Evolutionary conservation across 371 early-diverging fungal species (phyloP).

Genomic region (Coemansia sp.): DNA sequence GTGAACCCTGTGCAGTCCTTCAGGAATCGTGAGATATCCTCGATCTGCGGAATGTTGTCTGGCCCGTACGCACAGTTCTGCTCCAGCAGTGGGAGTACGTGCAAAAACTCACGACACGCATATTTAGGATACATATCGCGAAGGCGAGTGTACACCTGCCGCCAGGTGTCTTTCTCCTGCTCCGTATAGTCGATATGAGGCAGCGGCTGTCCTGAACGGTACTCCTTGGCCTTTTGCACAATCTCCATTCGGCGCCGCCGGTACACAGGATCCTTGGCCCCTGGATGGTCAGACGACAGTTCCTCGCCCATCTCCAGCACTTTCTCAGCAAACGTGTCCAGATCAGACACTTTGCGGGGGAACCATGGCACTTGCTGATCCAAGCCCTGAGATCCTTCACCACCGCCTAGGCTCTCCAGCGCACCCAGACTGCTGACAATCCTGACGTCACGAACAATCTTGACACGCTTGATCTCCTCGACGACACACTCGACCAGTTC

Average conservation of each 20-base stretch:
- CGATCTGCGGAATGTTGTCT: constrained; percentile 88
- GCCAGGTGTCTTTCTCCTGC: constrained; percentile 85
- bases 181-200: constrained; percentile 85
- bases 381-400: constrained; percentile 1
- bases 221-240: constrained; percentile 76
- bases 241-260: constrained; percentile 85
- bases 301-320: constrained; percentile 92
- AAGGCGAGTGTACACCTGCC: constrained; percentile 76
- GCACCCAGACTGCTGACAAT: constrained; percentile 21
- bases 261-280: constrained; percentile 85
- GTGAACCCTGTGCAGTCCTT: constrained; percentile 97
- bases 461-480: constrained; percentile 52
- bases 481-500: constrained; percentile 61
- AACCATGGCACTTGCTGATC: constrained; percentile 78
- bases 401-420: neutral
- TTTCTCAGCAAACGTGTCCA: constrained; percentile 91
- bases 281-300: constrained; percentile 91
- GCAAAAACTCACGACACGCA: constrained; percentile 90
- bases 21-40: constrained; percentile 87
- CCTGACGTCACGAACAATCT: constrained; percentile 39
- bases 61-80: constrained; percentile 90
- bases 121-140: constrained; percentile 77
- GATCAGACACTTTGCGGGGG: constrained; percentile 88
- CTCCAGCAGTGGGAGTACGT: constrained; percentile 85
- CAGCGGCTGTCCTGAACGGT: constrained; percentile 77